Conservation (phyloP, 1,139 yeast genomes). For the Pneumocystis wakefieldiae region DNA sequence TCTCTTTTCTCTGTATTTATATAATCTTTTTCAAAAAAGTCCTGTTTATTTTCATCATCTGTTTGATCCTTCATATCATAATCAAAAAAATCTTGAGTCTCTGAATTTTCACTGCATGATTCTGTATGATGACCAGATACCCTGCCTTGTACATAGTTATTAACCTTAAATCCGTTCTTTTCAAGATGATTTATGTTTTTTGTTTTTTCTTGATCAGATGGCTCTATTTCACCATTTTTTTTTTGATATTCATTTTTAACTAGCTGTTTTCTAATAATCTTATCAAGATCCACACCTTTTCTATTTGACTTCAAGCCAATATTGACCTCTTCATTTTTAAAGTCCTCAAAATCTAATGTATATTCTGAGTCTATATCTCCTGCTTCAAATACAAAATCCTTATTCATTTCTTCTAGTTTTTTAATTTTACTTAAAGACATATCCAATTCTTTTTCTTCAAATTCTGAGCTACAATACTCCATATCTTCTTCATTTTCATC, state of each 20-base stretch:
- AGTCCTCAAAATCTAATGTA: constrained; percentile 35
- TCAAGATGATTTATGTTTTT: neutral
- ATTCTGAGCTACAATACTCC: constrained; percentile 16
- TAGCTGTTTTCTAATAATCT: constrained; percentile 55
- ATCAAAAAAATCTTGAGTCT: constrained; percentile 11
- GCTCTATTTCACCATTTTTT: neutral
- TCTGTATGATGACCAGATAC: neutral
- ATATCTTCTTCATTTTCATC: constrained; percentile 22
- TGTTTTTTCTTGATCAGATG: neutral
- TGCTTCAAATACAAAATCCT: constrained; percentile 59
- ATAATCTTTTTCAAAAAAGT: constrained; percentile 25
- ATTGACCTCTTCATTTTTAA: constrained; percentile 72
- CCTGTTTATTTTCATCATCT: constrained; percentile 26
- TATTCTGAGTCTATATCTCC: constrained; percentile 48
- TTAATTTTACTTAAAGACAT: neutral
- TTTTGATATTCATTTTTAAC: constrained; percentile 31
- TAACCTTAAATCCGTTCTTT: neutral
- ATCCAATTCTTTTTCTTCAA: constrained; percentile 22
- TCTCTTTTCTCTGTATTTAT: constrained; percentile 17
- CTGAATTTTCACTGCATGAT: constrained; percentile 30
- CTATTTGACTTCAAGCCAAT: constrained; percentile 26
- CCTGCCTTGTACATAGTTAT: neutral
- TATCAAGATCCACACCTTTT: constrained; percentile 58
- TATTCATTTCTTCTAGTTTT: constrained; percentile 25
- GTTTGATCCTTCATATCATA: constrained; percentile 26